These are phyloP conservation scores for Kwoniella newhampshirensis DNA, from an alignment of 768 basidiomycete species.

Conservation along the genomic window DNA sequence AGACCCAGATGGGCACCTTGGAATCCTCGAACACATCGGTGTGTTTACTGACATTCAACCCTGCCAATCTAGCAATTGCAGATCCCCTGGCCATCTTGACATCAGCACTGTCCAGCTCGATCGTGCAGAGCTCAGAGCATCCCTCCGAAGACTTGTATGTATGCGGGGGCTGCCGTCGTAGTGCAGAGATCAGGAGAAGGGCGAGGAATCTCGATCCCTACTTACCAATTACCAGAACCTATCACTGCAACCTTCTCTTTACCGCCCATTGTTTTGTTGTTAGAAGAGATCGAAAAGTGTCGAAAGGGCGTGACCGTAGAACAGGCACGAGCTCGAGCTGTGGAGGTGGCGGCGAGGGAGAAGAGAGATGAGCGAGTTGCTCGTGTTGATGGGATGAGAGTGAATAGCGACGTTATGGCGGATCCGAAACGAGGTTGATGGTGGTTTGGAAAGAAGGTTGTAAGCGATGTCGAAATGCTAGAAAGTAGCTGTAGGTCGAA, in stretches of 20 bases:
- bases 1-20: constrained; percentile 57
- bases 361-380: constrained; percentile 8
- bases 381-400: constrained; percentile 3
- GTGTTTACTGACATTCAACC: constrained; percentile 52
- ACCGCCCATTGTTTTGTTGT: constrained; percentile 30
- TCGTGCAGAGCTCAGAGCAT: constrained; percentile 8
- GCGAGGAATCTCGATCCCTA: background rate
- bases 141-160: background rate
- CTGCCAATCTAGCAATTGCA: constrained; percentile 54
- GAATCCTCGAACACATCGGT: constrained; percentile 54
- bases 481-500: no score
- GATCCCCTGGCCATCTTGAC: constrained; percentile 51
- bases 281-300: constrained; percentile 4
- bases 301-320: background rate
- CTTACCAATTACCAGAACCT: constrained; percentile 54
- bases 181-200: background rate
- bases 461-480: no score
- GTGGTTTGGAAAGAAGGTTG: no score
- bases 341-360: background rate
- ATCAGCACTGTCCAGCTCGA: background rate
- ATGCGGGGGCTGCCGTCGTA: background rate
- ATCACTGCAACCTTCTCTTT: constrained; percentile 54
- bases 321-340: background rate
- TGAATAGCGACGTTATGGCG: constrained; percentile 13
- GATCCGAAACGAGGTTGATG: no score